Conservation (phyloP, 306 rosid species). For the Prunus mongolica region DNA sequence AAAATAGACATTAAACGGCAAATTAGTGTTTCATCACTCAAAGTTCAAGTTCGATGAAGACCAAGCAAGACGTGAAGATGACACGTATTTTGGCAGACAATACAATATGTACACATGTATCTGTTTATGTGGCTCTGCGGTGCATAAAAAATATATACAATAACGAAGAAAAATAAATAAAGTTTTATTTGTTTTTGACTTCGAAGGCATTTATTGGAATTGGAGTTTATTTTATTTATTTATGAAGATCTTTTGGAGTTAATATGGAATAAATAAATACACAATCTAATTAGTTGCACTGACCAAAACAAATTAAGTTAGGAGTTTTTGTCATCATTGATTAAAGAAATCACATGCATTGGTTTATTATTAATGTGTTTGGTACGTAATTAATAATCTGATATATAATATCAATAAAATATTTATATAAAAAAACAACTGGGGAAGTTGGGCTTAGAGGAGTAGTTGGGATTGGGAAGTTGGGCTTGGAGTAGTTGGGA, state of each 20-base stretch:
- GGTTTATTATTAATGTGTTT: not conserved
- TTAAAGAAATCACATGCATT: not conserved
- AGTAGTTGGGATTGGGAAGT: not conserved
- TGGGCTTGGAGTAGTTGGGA: not conserved
- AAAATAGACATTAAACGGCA: not conserved
- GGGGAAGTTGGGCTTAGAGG: not conserved
- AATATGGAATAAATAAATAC: not conserved
- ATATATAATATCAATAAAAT: not conserved
- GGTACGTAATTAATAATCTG: not conserved
- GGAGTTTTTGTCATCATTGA: not conserved
- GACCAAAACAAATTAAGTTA: not conserved
- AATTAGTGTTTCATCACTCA: not conserved
- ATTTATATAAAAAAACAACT: not conserved
- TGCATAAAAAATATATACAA: no score
- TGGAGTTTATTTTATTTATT: not conserved
- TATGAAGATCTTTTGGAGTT: not conserved
- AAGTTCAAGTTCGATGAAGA: no score
- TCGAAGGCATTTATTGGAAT: not conserved
- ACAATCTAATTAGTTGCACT: not conserved
- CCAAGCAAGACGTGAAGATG: not conserved
- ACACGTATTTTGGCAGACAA: not conserved
- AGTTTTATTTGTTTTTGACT: not conserved
- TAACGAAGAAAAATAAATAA: not conserved
- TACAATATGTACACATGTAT: no score
- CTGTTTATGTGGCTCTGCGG: no score